Conservation (phyloP, 139 green algal genomes). For the Chlamydomonas eustigma region DNA sequence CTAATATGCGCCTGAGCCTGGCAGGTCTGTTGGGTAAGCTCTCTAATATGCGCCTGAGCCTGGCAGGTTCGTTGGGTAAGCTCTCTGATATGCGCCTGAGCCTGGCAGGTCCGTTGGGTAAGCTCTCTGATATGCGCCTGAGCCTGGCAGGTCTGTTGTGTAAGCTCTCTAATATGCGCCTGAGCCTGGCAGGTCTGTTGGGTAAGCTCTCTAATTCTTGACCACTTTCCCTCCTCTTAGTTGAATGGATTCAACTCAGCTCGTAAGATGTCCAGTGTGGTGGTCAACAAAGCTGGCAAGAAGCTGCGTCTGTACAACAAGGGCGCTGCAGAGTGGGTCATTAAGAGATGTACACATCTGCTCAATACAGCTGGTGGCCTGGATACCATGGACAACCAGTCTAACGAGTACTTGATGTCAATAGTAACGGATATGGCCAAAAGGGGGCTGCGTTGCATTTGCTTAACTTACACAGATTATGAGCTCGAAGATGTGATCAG, state of each 20-base stretch:
- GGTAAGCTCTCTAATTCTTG: too few species aligned
- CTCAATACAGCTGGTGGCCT: neutral
- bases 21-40: too few species aligned
- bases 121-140: too few species aligned
- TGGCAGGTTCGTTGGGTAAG: too few species aligned
- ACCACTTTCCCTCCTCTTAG: too few species aligned
- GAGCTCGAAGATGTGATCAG: slow-evolving; percentile 22
- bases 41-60: too few species aligned
- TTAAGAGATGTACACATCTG: slow-evolving; percentile 40
- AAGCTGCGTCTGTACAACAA: slow-evolving; percentile 87
- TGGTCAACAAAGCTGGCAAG: slow-evolving; percentile 32
- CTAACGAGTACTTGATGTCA: neutral
- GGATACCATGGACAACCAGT: neutral
- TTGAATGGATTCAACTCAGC: slow-evolving; percentile 72
- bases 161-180: too few species aligned
- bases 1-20: too few species aligned
- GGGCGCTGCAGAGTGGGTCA: slow-evolving; percentile 90
- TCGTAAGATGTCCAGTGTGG: slow-evolving; percentile 79
- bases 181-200: too few species aligned
- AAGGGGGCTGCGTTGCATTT: slow-evolving; percentile 83
- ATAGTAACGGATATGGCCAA: slow-evolving; percentile 67
- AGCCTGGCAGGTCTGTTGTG: too few species aligned
- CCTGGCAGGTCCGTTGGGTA: too few species aligned
- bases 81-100: too few species aligned
- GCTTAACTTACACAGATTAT: slow-evolving; percentile 68